phyloP scores from a whole-genome alignment of 2,329 filamentous ascomycete genomes.

The Mariannaea sp. region DNA sequence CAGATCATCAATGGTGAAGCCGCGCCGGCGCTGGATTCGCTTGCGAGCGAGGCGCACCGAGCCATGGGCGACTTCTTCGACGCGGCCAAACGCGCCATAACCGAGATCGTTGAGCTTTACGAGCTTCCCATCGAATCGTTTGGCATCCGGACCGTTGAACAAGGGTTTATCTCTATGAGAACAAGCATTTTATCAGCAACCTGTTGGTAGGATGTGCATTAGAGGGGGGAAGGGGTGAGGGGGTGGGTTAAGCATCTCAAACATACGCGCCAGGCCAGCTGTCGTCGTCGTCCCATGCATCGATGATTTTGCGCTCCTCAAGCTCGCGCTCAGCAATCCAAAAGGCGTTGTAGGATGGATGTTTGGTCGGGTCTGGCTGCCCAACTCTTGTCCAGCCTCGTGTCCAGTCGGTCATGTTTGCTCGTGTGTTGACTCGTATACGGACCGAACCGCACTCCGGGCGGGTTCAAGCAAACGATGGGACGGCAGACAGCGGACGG shows the following conservation, averaged over 20 bases:
- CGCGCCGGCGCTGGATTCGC: slow-evolving; percentile 45
- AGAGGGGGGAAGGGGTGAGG: slow-evolving; percentile 11
- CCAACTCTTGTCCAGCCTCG: slow-evolving; percentile 43
- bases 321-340: slow-evolving; percentile 40
- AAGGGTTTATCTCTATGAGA: slow-evolving; percentile 38
- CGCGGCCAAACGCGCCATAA: slow-evolving; percentile 49
- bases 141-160: slow-evolving; percentile 40
- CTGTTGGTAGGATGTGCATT: no score
- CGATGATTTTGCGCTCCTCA: slow-evolving; percentile 39
- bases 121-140: slow-evolving; percentile 42
- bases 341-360: slow-evolving; percentile 27
- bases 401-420: slow-evolving; percentile 38
- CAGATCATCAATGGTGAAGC: slow-evolving; percentile 47
- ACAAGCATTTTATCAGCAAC: neutral
- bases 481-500: neutral
- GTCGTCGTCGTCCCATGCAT: slow-evolving; percentile 41
- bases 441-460: neutral
- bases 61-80: slow-evolving; percentile 49
- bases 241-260: neutral
- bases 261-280: slow-evolving; percentile 44
- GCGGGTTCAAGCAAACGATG: neutral
- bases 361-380: slow-evolving; percentile 29
- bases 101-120: slow-evolving; percentile 46
- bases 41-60: slow-evolving; percentile 53
- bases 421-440: neutral